Conservation (phyloP, 441 rosid species). For the Brassica hybrid region DNA sequence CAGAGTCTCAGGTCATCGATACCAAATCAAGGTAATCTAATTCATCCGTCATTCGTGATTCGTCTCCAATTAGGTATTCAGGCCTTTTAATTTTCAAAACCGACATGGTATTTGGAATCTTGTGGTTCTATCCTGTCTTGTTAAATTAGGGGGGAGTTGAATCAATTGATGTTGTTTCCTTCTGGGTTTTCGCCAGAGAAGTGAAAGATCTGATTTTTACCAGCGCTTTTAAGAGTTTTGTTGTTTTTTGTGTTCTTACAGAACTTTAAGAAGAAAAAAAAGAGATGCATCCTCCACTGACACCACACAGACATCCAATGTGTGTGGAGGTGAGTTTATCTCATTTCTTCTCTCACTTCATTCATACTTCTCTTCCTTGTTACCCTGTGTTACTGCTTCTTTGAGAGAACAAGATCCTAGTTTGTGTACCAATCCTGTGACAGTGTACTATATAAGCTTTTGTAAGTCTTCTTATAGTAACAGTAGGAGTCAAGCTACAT, state of each 20-base stretch:
- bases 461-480: too few relatives aligned
- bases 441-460: neutral
- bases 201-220: constrained; percentile 27
- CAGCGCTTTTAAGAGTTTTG: constrained; percentile 24
- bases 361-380: neutral
- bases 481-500: too few relatives aligned
- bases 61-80: neutral
- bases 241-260: constrained; percentile 16
- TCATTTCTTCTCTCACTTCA: neutral
- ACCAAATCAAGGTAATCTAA: constrained; percentile 21
- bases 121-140: too few relatives aligned
- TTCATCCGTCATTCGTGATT: neutral
- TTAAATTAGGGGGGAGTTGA: too few relatives aligned
- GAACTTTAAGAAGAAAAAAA: neutral
- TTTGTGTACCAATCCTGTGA: neutral
- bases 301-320: constrained; percentile 94
- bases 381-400: neutral
- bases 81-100: too few relatives aligned
- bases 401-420: neutral
- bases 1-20: neutral
- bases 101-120: too few relatives aligned
- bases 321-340: constrained; percentile 88
- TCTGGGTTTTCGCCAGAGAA: constrained; percentile 1
- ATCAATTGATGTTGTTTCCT: too few relatives aligned
- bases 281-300: constrained; percentile 92